Base-by-base conservation (phyloP, 495 filamentous ascomycete species). In the Penicillium bialowiezense region DNA sequence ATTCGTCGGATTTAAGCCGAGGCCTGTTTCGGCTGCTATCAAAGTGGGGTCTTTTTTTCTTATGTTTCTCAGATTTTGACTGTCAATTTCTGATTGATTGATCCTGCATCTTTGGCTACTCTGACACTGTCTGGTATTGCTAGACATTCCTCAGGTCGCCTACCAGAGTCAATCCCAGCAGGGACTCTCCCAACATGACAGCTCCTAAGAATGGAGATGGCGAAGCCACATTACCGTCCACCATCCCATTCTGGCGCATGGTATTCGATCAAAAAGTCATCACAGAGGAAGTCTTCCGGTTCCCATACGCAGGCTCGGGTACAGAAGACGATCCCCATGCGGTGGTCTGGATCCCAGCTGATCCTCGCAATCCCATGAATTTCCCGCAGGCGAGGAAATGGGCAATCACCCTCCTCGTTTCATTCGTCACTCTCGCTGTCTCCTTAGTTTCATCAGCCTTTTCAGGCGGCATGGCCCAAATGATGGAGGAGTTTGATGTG, bases 361-460 rank as follows among this genome's bases (percentile, higher is more conserved):
- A 91, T 61, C 73, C 76, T 3, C 73, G 80, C 44, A 85, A 90
- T 61, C 83, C 86, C 1, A 80, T 86, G 75, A 68, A 67, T 17
- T 88, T 82, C 56, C 44, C 70, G 8, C 26, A 49, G 2, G 52
- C 56, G 31, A 77, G 73, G 59, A 89, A 89, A 68, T 90, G 86
- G 85, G 54, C 58, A 29, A 80, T 86, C 52, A 84, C 84, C 1
- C 44, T 79, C 9, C 47, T 84, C 17, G 78, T 83, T 29, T 82
- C 86, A n/a, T 53, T 86, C 18, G 75, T 80, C 17, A 85, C 84
- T 0, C 72, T 90, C 7, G 78, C 81, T 8, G 84, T 90, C 9
- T 74, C 88, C 7, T 82, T 92, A 38, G 83, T 83, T 21, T 88
- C 84, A 10, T 87, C 86, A 2, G 86, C 86, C 9, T 90, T 82